These are phyloP conservation scores for Didymella pomorum DNA, from an alignment of 2,329 filamentous ascomycete species.

Conservation along the genomic window DNA sequence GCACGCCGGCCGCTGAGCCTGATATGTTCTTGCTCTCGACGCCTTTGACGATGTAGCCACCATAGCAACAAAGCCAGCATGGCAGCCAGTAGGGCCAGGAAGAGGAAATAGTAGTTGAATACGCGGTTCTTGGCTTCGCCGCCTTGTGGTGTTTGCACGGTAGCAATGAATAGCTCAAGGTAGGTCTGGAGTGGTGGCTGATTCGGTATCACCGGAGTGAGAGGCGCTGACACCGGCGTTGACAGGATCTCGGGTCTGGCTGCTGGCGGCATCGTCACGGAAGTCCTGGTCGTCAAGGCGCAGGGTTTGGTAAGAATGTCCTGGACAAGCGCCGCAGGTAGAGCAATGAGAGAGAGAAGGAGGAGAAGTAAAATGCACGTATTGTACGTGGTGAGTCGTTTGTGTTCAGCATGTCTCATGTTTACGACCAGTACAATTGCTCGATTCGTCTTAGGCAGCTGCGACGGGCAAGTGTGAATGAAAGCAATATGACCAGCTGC, in stretches of 20 bases:
- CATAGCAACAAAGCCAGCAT: conserved; percentile 54
- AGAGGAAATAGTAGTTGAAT: conserved; percentile 63
- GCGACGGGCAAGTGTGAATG: not conserved
- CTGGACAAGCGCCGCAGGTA: conserved; percentile 1
- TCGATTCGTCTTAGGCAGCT: conserved; percentile 1
- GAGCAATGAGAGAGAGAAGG: not conserved
- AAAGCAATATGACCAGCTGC: not conserved
- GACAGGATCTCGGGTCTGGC: not conserved
- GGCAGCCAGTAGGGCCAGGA: conserved; percentile 62
- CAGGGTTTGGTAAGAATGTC: not conserved
- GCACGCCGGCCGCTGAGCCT: conserved; percentile 44
- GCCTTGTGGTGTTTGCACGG: conserved; percentile 8
- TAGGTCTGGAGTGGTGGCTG: conserved; percentile 5
- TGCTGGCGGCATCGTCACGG: conserved; percentile 13
- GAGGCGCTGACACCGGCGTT: not conserved
- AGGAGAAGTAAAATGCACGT: not conserved
- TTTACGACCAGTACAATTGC: not conserved
- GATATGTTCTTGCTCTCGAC: conserved; percentile 41
- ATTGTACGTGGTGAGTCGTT: not conserved
- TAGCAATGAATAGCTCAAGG: conserved; percentile 21
- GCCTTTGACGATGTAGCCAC: conserved; percentile 56
- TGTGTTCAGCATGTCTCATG: conserved; percentile 1
- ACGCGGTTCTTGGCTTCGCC: conserved; percentile 28
- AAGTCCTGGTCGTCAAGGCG: not conserved
- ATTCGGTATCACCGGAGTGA: not conserved